A percentile compares a stretch with the other conserved stretches of the same genome.
These are phyloP conservation scores for Lophiotrema nucula DNA, from an alignment of 495 filamentous ascomycete species.

Conservation along the genomic window DNA sequence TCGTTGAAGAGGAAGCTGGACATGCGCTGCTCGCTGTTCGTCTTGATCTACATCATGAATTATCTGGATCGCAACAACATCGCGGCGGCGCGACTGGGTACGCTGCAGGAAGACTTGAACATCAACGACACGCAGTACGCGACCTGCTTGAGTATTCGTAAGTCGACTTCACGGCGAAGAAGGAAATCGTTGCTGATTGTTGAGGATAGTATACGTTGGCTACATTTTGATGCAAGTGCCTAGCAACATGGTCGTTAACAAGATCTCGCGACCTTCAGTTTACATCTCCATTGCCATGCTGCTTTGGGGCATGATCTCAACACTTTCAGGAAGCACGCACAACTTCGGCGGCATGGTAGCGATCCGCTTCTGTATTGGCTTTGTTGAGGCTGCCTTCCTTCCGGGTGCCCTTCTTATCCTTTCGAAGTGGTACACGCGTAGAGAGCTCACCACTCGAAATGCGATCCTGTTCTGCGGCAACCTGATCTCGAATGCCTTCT, in stretches of 20 bases:
- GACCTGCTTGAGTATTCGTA: slow-evolving; percentile 24
- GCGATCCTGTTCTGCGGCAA: slow-evolving; percentile 24
- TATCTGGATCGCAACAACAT: slow-evolving; percentile 25
- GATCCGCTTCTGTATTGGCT: slow-evolving; percentile 21
- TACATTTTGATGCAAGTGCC: slow-evolving; percentile 25
- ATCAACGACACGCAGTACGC: slow-evolving; percentile 21
- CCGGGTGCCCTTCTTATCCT: slow-evolving; percentile 22
- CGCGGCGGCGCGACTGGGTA: slow-evolving; percentile 15
- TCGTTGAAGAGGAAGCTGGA: slow-evolving; percentile 20
- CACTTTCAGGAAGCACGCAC: slow-evolving; percentile 6
- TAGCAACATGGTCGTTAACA: slow-evolving; percentile 12
- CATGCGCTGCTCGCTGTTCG: slow-evolving; percentile 18
- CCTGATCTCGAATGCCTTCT: slow-evolving; percentile 23
- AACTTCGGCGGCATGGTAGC: slow-evolving; percentile 24
- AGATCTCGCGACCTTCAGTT: slow-evolving; percentile 10
- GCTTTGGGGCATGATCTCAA: slow-evolving; percentile 24
- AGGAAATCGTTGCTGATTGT: neutral
- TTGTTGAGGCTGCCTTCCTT: slow-evolving; percentile 23
- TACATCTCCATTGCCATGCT: slow-evolving; percentile 21
- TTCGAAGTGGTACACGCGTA: slow-evolving; percentile 21
- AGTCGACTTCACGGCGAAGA: neutral
- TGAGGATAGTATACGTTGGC: slow-evolving; percentile 14
- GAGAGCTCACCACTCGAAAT: slow-evolving; percentile 17
- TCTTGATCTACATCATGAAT: slow-evolving; percentile 26
- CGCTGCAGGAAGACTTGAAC: slow-evolving; percentile 7